Evolutionary conservation across 2,329 filamentous ascomycete genomes (phyloP).

Genomic region (Penicillium sp.): DNA sequence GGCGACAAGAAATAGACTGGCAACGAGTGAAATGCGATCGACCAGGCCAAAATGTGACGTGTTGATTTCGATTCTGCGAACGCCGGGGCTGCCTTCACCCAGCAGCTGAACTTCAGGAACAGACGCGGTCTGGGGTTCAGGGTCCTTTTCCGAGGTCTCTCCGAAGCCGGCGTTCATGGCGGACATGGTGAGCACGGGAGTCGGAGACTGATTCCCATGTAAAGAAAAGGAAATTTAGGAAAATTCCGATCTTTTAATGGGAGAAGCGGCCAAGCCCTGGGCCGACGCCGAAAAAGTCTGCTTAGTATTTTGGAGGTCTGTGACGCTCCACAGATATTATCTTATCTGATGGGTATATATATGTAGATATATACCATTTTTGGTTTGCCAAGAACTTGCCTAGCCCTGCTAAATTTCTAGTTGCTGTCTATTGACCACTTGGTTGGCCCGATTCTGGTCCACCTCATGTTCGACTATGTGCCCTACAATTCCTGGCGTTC

Average conservation of each 20-base stretch:
- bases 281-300: background rate
- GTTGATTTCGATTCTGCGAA: slow-evolving; percentile 57
- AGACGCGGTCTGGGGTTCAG: slow-evolving; percentile 1
- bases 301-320: background rate
- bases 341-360: slow-evolving; percentile 9
- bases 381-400: background rate
- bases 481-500: background rate
- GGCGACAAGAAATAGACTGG: slow-evolving; percentile 58
- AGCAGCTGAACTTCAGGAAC: slow-evolving; percentile 3
- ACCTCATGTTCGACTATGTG: slow-evolving; percentile 1
- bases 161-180: background rate
- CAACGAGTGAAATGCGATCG: slow-evolving; percentile 57
- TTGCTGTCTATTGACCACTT: background rate
- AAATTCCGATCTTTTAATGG: background rate
- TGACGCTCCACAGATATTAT: slow-evolving; percentile 1
- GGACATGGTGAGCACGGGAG: background rate
- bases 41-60: slow-evolving; percentile 48
- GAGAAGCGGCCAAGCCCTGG: slow-evolving; percentile 2
- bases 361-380: background rate
- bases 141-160: slow-evolving; percentile 5
- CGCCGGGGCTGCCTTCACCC: slow-evolving; percentile 45
- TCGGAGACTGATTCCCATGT: background rate
- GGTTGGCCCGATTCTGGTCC: background rate
- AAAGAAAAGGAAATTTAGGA: background rate
- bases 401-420: background rate